Evolutionary conservation across 805 yeast genomes (phyloP), one percentile per base, ranked within the genome.

Genomic region (Allodekkera sacchari): DNA sequence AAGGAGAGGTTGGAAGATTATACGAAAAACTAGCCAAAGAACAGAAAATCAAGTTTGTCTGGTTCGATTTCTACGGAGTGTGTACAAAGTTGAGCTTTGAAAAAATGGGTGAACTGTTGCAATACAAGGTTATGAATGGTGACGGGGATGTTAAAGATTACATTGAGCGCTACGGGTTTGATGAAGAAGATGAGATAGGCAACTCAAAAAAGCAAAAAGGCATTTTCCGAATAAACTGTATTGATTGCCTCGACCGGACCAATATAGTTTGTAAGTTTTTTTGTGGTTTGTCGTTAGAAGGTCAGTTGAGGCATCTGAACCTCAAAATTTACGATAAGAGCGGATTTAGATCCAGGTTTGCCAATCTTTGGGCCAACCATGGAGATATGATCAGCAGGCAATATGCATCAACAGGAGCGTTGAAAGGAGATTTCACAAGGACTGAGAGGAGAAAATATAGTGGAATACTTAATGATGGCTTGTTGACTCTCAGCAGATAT

Each of bases 311-410:
- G 5, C 51, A 44, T 26, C 38, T 32, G 11, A 16, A 31, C 4
- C 22, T 37, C 12, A 9, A 3, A 2, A 23, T 39, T 6, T 13
- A n/a, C 4, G 28, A 38, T 20, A 32, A 29, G n/a, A 9, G 19
- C 7, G 19, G 24, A 7, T 59, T 52, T 38, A 52, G 37, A 24
- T 34, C 13, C 9, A 30, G 23, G 13, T 60, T 50, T 33, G 60
- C 63, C 21, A 38, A 49, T 26, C 28, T 66, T 8, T 77, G 83
- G 83, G 83, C 83, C 2, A 80, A 76, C 45, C 74, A 77, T 46
- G 83, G 83, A 2, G 83, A 77, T 44, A 73, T 69, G 14, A 70
- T 77, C 17, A 74, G 82, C 8, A 72, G 66, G 28, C 78, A 74
- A 38, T 77, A 77, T 45, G 70, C 77, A 3, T 68, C 72, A 5